These are phyloP conservation scores for Tylopilus sp. DNA, from an alignment of 1,284 basidiomycete species.

Conservation along the genomic window DNA sequence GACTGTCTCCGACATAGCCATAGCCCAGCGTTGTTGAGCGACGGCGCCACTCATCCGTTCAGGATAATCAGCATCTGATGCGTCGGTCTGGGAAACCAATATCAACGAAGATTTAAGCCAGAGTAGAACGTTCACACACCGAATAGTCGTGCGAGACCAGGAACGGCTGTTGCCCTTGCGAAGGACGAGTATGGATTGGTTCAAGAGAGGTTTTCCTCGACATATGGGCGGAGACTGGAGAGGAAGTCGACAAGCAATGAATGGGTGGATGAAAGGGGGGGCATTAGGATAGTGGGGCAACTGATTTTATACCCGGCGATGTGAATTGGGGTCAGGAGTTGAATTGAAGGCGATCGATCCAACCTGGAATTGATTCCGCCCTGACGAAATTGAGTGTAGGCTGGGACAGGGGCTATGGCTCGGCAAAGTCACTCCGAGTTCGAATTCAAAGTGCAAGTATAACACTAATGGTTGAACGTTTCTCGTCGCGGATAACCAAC, in stretches of 20 bases:
- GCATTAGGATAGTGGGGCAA: not conserved
- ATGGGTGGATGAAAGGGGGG: not conserved
- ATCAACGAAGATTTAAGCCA: not conserved
- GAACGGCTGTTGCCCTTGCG: constrained; percentile 1
- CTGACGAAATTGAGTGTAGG: too few relatives aligned
- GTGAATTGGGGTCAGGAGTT: constrained; percentile 2
- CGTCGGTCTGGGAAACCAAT: not conserved
- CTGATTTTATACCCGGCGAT: not conserved
- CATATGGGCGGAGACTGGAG: not conserved
- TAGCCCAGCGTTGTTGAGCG: not conserved
- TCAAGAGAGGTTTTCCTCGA: constrained; percentile 2
- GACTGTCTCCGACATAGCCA: constrained; percentile 5
- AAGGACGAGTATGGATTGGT: not conserved
- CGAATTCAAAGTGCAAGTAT: too few relatives aligned
- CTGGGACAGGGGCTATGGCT: constrained; percentile 7
- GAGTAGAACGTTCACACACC: not conserved
- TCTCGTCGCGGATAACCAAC: too few relatives aligned
- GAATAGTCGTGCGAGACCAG: not conserved
- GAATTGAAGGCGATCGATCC: constrained; percentile 10
- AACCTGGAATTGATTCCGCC: constrained; percentile 8
- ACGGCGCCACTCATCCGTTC: not conserved
- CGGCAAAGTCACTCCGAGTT: too few relatives aligned
- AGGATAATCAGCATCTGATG: not conserved
- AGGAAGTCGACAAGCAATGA: not conserved
- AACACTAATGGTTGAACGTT: too few relatives aligned